A percentile compares a stretch with the other conserved stretches of the same genome.
Conservation (phyloP, 1,284 basidiomycete species). For the Malassezia pachydermatis region DNA sequence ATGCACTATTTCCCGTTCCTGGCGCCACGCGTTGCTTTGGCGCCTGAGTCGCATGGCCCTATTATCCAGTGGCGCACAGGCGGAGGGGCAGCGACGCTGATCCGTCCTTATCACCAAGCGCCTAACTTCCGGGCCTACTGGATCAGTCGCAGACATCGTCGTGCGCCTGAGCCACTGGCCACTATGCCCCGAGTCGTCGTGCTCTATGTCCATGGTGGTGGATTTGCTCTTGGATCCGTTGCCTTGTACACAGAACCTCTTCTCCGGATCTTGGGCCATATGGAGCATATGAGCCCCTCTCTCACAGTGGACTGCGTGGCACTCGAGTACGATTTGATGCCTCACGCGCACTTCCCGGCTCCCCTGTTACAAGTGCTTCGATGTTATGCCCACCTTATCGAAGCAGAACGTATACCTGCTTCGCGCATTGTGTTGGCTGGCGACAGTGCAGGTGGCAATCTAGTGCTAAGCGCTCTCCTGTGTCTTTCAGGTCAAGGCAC, state of each 20-base stretch:
- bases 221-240: constrained; percentile 44
- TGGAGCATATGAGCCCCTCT: constrained; percentile 8
- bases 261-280: constrained; percentile 37
- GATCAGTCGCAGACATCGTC: constrained; percentile 22
- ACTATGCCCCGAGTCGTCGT: constrained; percentile 10
- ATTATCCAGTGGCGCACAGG: constrained; percentile 39
- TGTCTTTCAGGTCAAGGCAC: constrained; percentile 33
- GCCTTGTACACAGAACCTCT: constrained; percentile 46
- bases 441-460: constrained; percentile 43
- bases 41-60: constrained; percentile 42
- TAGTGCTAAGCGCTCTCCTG: constrained; percentile 39
- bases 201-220: constrained; percentile 44
- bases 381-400: constrained; percentile 45
- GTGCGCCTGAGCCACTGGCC: constrained; percentile 21
- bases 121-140: constrained; percentile 36
- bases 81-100: constrained; percentile 29
- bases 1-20: constrained; percentile 39
- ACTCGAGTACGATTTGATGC: constrained; percentile 42
- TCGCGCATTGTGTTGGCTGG: constrained; percentile 36
- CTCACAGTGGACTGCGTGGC: constrained; percentile 29
- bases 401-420: constrained; percentile 36
- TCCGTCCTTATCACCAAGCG: constrained; percentile 26
- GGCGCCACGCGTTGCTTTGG: constrained; percentile 39
- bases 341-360: constrained; percentile 34
- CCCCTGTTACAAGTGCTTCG: constrained; percentile 41